Percentiles rank a stretch among this genome's conserved stretches.
Evolutionary conservation across 805 yeast genomes (phyloP).

Genomic region (Suhomyces sp.): DNA sequence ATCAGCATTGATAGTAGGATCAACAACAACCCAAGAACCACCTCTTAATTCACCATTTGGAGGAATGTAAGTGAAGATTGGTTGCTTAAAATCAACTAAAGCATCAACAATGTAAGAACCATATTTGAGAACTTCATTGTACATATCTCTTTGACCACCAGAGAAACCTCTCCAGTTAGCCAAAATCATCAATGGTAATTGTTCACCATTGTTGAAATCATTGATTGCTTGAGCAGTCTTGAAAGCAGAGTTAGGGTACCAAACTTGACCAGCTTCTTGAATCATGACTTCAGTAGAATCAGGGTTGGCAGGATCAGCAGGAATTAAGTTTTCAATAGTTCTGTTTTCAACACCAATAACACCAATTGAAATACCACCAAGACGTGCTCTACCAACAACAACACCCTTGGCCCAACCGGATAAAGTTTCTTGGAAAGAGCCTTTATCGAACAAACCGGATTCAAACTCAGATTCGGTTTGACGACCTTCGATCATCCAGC

Average conservation of each 20-base stretch:
- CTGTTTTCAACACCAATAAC: constrained; percentile 95
- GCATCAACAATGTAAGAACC: constrained; percentile 98
- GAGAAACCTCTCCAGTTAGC: constrained; percentile 99
- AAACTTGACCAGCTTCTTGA: constrained; percentile 98
- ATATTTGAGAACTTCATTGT: constrained; percentile 93
- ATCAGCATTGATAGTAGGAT: constrained; percentile 93
- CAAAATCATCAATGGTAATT: constrained; percentile 92
- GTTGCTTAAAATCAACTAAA: constrained; percentile 91
- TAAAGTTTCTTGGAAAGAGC: constrained; percentile 92
- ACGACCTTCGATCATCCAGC: constrained; percentile 92
- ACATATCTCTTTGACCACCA: constrained; percentile 99
- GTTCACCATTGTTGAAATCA: constrained; percentile 97
- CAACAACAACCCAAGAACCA: constrained; percentile 99
- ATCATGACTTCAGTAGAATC: constrained; percentile 82
- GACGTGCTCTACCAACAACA: constrained; percentile 96
- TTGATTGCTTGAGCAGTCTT: constrained; percentile 98
- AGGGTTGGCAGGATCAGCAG: constrained; percentile 99
- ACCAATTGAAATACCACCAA: constrained; percentile 99
- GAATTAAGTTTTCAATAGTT: constrained; percentile 81
- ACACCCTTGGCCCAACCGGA: constrained; percentile 99
- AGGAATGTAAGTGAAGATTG: constrained; percentile 94
- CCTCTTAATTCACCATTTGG: constrained; percentile 99
- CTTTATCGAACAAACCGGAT: constrained; percentile 87
- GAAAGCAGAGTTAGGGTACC: constrained; percentile 99
- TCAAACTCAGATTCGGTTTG: constrained; percentile 65